Conservation (phyloP, 2,329 filamentous ascomycete species). For the Penicillium sp. region DNA sequence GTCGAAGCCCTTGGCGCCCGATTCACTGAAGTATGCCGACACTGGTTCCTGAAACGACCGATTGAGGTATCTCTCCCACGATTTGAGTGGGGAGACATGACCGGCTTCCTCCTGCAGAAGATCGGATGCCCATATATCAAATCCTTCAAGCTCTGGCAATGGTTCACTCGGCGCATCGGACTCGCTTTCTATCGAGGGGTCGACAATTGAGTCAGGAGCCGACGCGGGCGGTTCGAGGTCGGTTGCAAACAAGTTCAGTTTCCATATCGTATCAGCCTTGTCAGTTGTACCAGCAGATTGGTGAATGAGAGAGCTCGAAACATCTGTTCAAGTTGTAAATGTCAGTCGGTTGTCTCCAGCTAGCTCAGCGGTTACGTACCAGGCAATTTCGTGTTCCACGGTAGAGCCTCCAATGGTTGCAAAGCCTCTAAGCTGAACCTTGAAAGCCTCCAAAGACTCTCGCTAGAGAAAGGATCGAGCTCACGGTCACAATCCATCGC, state of each 20-base stretch:
- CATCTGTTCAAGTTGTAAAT: constrained; percentile 6
- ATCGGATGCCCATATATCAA: constrained; percentile 38
- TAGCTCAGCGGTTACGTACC: constrained; percentile 24
- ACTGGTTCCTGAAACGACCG: constrained; percentile 30
- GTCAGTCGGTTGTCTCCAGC: background rate
- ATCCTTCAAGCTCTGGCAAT: constrained; percentile 9
- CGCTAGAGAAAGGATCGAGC: constrained; percentile 36
- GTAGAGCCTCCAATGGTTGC: constrained; percentile 36
- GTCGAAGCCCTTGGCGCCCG: constrained; percentile 41
- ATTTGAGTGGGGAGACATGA: constrained; percentile 26
- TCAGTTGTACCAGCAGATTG: constrained; percentile 20
- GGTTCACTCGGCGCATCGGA: constrained; percentile 10
- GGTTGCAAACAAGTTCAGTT: constrained; percentile 34
- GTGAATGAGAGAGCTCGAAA: constrained; percentile 22
- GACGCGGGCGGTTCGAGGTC: constrained; percentile 23
- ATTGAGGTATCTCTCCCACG: constrained; percentile 45
- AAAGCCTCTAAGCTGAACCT: constrained; percentile 38
- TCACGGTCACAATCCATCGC: constrained; percentile 29
- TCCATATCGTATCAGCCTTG: constrained; percentile 28
- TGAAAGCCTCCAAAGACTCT: constrained; percentile 39
- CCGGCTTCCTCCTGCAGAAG: constrained; percentile 16
- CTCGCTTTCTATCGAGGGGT: constrained; percentile 18
- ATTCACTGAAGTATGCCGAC: constrained; percentile 46
- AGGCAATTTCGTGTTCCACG: constrained; percentile 36
- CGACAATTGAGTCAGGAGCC: constrained; percentile 20